Percentiles rank a stretch among this genome's conserved stretches.
These are phyloP conservation scores for Trichoderma afroharzianum DNA, from an alignment of 2,329 filamentous ascomycete genomes.

Conservation along the genomic window DNA sequence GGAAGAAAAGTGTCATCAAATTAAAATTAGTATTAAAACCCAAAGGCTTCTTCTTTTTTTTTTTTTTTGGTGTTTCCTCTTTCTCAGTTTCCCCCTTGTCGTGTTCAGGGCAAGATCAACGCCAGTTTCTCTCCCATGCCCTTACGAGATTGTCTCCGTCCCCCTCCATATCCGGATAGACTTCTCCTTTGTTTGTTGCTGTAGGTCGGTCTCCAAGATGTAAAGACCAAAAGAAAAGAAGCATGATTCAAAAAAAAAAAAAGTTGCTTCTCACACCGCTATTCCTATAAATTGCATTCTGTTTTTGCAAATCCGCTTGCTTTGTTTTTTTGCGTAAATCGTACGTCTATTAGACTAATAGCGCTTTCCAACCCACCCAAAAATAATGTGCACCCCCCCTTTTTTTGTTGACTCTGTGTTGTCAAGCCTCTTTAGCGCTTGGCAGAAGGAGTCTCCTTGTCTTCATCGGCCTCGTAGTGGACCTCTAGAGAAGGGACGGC, in stretches of 20 bases:
- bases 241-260: neutral
- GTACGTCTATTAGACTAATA: neutral
- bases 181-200: neutral
- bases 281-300: neutral
- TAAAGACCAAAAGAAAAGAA: neutral
- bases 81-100: neutral
- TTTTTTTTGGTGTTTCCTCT: neutral
- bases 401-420: neutral
- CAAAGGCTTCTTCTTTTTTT: too few relatives aligned
- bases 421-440: neutral
- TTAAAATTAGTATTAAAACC: slow-evolving; percentile 14
- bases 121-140: neutral
- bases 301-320: neutral
- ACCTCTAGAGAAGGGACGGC: slow-evolving; percentile 21
- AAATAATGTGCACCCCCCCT: neutral
- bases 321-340: neutral
- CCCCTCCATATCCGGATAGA: neutral
- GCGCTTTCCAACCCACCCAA: neutral
- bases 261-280: neutral
- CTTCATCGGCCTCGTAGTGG: slow-evolving; percentile 23
- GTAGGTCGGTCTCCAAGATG: neutral
- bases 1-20: neutral
- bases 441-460: slow-evolving; percentile 8
- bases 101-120: neutral
- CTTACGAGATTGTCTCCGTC: neutral